Conservation (phyloP, 139 green algal genomes). For the Auxenochlorella pyrenoidosa region DNA sequence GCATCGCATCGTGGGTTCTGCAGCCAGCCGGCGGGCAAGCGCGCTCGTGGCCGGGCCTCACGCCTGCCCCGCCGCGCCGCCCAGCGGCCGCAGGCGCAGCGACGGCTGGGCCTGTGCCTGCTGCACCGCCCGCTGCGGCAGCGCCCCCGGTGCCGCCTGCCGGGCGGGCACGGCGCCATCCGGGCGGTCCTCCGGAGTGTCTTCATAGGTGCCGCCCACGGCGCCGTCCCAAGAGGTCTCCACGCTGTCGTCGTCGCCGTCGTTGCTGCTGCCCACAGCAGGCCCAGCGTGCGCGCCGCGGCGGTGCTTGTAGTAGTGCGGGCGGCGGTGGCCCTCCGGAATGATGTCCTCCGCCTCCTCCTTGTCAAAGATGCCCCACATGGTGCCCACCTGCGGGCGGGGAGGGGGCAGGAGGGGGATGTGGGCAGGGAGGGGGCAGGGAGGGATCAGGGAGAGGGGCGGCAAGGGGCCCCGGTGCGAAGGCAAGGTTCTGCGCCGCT, state of each 20-base stretch:
- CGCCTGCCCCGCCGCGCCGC: not conserved
- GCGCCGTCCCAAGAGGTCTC: not conserved
- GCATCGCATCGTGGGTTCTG: too few species aligned
- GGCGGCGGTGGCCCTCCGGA: constrained; percentile 34
- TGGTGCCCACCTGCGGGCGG: constrained; percentile 37
- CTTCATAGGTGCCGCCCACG: not conserved
- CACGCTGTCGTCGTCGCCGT: not conserved
- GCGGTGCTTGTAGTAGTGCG: not conserved
- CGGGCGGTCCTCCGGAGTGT: constrained; percentile 1
- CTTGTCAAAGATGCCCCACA: constrained; percentile 49
- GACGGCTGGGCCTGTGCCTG: not conserved
- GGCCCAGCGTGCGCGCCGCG: not conserved
- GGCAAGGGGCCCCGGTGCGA: too few species aligned
- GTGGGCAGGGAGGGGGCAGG: too few species aligned
- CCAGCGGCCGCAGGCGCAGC: constrained; percentile 15
- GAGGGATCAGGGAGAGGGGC: too few species aligned
- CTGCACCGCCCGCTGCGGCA: not conserved
- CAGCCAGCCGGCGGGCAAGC: too few species aligned
- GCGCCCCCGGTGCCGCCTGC: not conserved
- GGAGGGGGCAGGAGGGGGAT: too few species aligned
- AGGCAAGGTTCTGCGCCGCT: too few species aligned
- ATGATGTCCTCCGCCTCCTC: constrained; percentile 39
- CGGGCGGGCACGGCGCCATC: not conserved
- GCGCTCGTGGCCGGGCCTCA: too few species aligned
- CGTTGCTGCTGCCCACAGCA: too few species aligned